phyloP scores from a whole-genome alignment of 768 basidiomycete species.

The Candolleomyces eurysporus region DNA sequence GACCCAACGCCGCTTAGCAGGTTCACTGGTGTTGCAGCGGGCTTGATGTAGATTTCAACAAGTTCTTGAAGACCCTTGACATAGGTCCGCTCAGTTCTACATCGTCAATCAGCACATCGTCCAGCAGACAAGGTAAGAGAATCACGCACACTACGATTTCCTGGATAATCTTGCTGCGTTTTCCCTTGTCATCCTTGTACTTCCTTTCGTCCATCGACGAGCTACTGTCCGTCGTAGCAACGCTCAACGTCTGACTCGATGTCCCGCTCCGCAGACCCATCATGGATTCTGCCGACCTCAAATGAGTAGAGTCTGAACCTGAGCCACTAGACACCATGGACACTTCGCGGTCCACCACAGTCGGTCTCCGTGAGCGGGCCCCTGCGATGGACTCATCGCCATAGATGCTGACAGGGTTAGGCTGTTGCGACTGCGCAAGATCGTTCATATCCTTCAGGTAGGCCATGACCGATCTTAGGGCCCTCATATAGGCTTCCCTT shows the following conservation, averaged over 20 bases:
- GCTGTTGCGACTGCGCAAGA: slow-evolving; percentile 69
- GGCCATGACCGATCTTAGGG: slow-evolving; percentile 89
- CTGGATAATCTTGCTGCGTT: slow-evolving; percentile 77
- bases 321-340: slow-evolving; percentile 51
- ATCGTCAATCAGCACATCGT: slow-evolving; percentile 14
- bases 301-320: slow-evolving; percentile 46
- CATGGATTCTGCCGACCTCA: slow-evolving; percentile 67
- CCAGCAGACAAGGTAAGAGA: not conserved
- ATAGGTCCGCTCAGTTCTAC: slow-evolving; percentile 93
- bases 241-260: slow-evolving; percentile 65
- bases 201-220: slow-evolving; percentile 80
- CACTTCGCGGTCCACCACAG: slow-evolving; percentile 61
- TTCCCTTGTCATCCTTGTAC: slow-evolving; percentile 87
- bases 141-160: slow-evolving; percentile 86
- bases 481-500: slow-evolving; percentile 72
- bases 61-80: slow-evolving; percentile 92
- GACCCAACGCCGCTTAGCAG: slow-evolving; percentile 69
- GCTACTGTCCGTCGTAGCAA: slow-evolving; percentile 71
- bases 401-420: slow-evolving; percentile 56
- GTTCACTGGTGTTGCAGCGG: slow-evolving; percentile 69
- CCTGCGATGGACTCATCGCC: slow-evolving; percentile 42
- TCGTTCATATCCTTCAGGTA: slow-evolving; percentile 97
- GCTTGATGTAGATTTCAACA: slow-evolving; percentile 92
- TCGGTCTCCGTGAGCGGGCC: slow-evolving; percentile 63
- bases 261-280: slow-evolving; percentile 57